phyloP scores from a whole-genome alignment of 345 rosid genomes.

The Mallotus nudiflorus region DNA sequence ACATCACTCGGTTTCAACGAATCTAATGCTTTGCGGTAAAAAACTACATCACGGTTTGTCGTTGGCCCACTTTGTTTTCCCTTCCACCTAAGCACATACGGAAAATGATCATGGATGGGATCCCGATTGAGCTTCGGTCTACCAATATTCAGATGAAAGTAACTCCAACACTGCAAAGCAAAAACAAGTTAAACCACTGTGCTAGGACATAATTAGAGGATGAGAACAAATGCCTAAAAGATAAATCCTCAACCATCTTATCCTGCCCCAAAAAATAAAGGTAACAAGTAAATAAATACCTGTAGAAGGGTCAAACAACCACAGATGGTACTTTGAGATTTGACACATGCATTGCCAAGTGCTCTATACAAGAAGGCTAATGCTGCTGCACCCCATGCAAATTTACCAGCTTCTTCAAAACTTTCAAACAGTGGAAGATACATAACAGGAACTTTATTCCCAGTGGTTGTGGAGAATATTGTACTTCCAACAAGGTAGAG shows the following conservation, averaged over 20 bases:
- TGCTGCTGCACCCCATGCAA: constrained; percentile 96
- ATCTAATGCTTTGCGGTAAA: constrained; percentile 82
- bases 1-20: constrained; percentile 75
- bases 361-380: constrained; percentile 92
- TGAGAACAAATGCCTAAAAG: not conserved
- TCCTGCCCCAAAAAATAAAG: constrained; percentile 11
- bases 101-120: constrained; percentile 79
- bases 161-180: constrained; percentile 84
- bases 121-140: constrained; percentile 87
- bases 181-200: constrained; percentile 19
- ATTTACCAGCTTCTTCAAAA: constrained; percentile 80
- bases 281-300: constrained; percentile 39
- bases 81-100: constrained; percentile 88
- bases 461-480: constrained; percentile 89
- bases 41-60: constrained; percentile 83
- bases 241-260: not conserved
- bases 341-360: constrained; percentile 95
- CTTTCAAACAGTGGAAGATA: constrained; percentile 83
- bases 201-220: constrained; percentile 3
- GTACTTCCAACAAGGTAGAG: constrained; percentile 93
- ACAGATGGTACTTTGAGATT: constrained; percentile 92
- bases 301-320: constrained; percentile 93
- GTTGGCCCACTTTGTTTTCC: constrained; percentile 96
- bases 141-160: constrained; percentile 84
- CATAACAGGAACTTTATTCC: constrained; percentile 98